phyloP scores from a whole-genome alignment of 306 rosid species.

The Heteromeles arbutifolia region DNA sequence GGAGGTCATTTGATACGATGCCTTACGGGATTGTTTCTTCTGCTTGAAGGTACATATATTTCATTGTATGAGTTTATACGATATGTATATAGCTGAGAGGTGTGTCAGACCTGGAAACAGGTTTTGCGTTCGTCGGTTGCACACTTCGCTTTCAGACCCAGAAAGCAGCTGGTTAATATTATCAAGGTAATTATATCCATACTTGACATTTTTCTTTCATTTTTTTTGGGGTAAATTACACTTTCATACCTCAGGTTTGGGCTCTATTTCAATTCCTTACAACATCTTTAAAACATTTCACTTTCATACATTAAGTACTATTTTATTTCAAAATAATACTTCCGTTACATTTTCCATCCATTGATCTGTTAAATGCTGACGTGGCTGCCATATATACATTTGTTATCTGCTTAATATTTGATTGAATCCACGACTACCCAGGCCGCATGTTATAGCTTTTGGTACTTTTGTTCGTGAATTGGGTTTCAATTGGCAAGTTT shows the following conservation, averaged over 20 bases:
- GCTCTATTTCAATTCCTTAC: too few species aligned
- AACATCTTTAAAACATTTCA: too few species aligned
- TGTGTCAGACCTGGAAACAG: not conserved
- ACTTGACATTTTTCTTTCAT: not conserved
- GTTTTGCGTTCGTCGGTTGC: constrained; percentile 30
- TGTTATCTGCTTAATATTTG: not conserved
- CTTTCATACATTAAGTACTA: too few species aligned
- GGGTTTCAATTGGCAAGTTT: not conserved
- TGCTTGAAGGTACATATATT: not conserved
- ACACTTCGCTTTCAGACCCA: constrained; percentile 43
- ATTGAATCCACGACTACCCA: constrained; percentile 16
- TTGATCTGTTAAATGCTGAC: too few species aligned
- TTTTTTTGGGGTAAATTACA: too few species aligned
- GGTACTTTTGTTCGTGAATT: constrained; percentile 2
- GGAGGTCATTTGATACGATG: not conserved
- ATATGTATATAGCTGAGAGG: not conserved
- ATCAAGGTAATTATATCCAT: constrained; percentile 44
- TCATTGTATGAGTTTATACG: not conserved
- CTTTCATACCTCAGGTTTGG: too few species aligned
- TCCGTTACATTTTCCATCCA: too few species aligned
- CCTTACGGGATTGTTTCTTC: not conserved
- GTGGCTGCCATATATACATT: too few species aligned
- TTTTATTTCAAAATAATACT: too few species aligned
- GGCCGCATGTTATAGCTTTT: not conserved
- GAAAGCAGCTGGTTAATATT: constrained; percentile 44